These are phyloP conservation scores for Solanum sejunctum DNA, from an alignment of 257 asterid genomes.

Conservation along the genomic window DNA sequence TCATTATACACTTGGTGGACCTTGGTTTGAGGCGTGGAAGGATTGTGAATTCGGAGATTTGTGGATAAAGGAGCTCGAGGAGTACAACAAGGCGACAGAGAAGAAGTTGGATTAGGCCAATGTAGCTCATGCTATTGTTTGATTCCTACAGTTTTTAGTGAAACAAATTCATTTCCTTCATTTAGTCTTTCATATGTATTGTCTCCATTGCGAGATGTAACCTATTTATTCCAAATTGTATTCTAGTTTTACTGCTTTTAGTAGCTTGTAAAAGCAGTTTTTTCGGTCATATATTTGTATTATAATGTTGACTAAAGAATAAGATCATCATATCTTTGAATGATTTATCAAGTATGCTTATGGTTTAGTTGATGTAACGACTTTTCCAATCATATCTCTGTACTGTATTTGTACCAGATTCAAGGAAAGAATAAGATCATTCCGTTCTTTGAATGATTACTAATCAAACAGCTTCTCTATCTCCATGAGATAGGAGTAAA, in stretches of 20 bases:
- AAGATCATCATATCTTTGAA: background rate
- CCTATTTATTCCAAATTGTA: background rate
- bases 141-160: background rate
- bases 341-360: background rate
- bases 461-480: background rate
- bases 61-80: slow-evolving; percentile 76
- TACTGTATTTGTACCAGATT: background rate
- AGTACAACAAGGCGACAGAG: slow-evolving; percentile 20
- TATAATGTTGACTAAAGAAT: background rate
- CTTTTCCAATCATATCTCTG: background rate
- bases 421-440: background rate
- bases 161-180: background rate
- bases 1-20: slow-evolving; percentile 84
- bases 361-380: background rate
- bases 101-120: slow-evolving; percentile 20
- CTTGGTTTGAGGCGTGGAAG: slow-evolving; percentile 92
- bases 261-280: background rate
- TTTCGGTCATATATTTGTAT: background rate
- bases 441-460: background rate
- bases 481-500: background rate
- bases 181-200: background rate
- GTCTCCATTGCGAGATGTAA: background rate
- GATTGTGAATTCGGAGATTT: slow-evolving; percentile 80
- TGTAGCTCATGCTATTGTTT: background rate
- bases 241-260: background rate